Base-by-base conservation (phyloP, 169 alveolate species). In the Plasmodium vinckei region DNA sequence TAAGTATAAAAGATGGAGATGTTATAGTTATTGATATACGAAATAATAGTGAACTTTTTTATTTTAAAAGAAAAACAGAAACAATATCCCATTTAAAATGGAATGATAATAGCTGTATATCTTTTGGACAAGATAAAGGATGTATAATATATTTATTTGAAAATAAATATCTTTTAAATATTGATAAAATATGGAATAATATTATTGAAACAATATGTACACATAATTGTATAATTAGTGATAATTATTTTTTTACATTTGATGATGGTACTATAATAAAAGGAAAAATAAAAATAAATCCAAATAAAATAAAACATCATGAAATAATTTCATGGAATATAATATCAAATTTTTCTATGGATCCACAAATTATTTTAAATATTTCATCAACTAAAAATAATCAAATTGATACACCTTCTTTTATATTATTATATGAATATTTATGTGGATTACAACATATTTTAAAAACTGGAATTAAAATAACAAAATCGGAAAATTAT, bases 111-210 rank as follows among this genome's bases (percentile, higher is more conserved):
- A 57, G 88, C 21, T 77, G 79, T 46, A 33, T 77, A 4, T 63
- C 57, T 9, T 77, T 77, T 46, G 88, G 88, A 2, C 88, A 77
- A 51, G 88, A 77, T 49, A 77, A 77, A 49, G 88, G 88, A 77
- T 77, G 77, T 23, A 77, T 77, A 67, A 23, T 77, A 27, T 64
- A 77, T 63, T 42, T 77, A 12, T 77, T 77, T 68, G 79, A 77
- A 57, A 64, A 64, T 47, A 77, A 77, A 27, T 77, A 63, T 77
- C 42, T 77, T 77, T 64, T 77, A 77, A 77, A 77, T 64, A 77
- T 77, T 21, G 88, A 77, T 51, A 77, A 77, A 57, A 42, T 63
- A 9, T 63, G 65, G 71, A 63, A 33, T 51, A 57, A 54, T 69
- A 15, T 47, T 25, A 23, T 57, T 15, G 88, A 77, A 9, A 77